These are phyloP conservation scores for Magnusiomyces fungicola DNA, from an alignment of 1,139 yeast genomes.

Conservation along the genomic window DNA sequence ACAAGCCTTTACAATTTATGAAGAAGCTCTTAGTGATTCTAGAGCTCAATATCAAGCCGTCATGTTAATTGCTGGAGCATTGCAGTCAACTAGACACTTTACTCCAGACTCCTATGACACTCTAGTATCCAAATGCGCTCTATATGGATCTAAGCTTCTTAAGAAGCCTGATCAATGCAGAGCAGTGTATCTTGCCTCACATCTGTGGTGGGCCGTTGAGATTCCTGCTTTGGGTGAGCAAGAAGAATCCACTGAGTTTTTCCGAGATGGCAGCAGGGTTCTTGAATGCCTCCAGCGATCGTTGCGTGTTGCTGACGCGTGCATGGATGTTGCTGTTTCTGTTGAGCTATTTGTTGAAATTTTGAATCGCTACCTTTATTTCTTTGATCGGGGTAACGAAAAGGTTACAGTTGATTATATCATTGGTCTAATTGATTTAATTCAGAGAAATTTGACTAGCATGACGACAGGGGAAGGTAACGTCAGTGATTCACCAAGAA, in stretches of 20 bases:
- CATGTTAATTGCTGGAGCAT: conserved; percentile 51
- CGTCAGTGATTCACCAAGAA: conserved; percentile 36
- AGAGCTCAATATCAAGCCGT: conserved; percentile 50
- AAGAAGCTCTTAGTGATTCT: conserved; percentile 66
- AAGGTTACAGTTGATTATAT: conserved; percentile 66
- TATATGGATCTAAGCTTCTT: conserved; percentile 80
- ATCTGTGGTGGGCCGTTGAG: conserved; percentile 89
- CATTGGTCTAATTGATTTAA: conserved; percentile 79
- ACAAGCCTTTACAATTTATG: conserved; percentile 81
- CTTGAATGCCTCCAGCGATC: conserved; percentile 69
- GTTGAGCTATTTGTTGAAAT: conserved; percentile 84
- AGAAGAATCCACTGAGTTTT: conserved; percentile 37
- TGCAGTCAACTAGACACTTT: conserved; percentile 54
- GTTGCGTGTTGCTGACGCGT: conserved; percentile 83
- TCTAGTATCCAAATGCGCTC: conserved; percentile 74
- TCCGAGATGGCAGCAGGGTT: conserved; percentile 53
- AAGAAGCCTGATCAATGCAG: conserved; percentile 94
- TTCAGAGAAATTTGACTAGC: conserved; percentile 59
- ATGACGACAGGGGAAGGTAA: conserved; percentile 27
- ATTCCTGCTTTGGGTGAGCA: conserved; percentile 43
- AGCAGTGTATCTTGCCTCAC: conserved; percentile 80
- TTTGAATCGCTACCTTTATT: conserved; percentile 74
- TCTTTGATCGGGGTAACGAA: conserved; percentile 74
- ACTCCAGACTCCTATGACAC: conserved; percentile 60
- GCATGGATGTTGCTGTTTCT: conserved; percentile 76